These are phyloP conservation scores for Leccinum solheimii DNA, from an alignment of 1,284 basidiomycete genomes.

Conservation along the genomic window DNA sequence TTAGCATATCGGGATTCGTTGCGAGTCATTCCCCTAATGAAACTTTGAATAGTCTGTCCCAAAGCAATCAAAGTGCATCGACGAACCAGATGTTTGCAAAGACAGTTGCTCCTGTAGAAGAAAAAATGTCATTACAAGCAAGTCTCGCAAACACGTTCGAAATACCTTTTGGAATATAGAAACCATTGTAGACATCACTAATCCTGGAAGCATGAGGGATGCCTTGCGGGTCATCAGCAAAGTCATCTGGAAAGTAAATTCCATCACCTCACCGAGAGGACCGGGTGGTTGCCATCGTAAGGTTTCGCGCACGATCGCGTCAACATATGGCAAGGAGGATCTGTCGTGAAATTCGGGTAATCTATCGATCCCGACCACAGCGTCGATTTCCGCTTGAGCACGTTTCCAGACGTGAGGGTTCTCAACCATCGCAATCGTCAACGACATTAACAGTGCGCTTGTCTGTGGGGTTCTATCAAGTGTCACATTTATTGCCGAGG, in stretches of 20 bases:
- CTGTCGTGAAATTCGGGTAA: conserved; percentile 44
- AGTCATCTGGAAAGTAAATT: not conserved
- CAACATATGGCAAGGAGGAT: conserved; percentile 39
- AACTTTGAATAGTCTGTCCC: not conserved
- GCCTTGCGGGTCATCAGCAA: conserved; percentile 4
- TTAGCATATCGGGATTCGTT: conserved; percentile 24
- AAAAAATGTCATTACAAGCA: not conserved
- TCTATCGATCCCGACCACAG: conserved; percentile 36
- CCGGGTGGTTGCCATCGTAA: conserved; percentile 28
- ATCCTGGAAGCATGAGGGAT: conserved; percentile 14
- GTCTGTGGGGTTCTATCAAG: conserved; percentile 17
- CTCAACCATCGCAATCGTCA: conserved; percentile 39
- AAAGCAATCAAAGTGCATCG: not conserved
- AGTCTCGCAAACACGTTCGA: not conserved
- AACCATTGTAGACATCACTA: conserved; percentile 27
- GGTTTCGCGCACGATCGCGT: conserved; percentile 41
- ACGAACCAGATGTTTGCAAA: conserved; percentile 26
- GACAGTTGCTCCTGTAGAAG: conserved; percentile 14
- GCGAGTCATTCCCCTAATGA: conserved; percentile 27
- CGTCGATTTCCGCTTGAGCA: conserved; percentile 42
- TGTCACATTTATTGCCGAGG: not conserved
- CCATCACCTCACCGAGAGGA: conserved; percentile 25
- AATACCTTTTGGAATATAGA: conserved; percentile 32
- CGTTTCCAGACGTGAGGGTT: conserved; percentile 34
- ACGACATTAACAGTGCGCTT: conserved; percentile 16